Evolutionary conservation across 495 filamentous ascomycete genomes (phyloP), one percentile per base, ranked within the genome.

Genomic region (Xylaria venustula): DNA sequence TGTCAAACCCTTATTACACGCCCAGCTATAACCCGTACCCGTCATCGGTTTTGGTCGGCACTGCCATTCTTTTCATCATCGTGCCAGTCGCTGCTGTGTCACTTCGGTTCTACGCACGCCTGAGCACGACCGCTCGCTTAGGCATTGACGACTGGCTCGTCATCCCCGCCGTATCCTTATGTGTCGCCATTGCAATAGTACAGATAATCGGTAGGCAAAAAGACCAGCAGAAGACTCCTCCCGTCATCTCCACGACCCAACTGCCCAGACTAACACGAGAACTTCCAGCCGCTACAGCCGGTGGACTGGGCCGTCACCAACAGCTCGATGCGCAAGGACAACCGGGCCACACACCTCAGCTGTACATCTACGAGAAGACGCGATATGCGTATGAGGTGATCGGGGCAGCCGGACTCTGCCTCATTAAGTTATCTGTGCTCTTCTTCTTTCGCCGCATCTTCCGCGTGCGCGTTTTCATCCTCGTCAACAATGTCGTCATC

Each of bases 391-490:
- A 44, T 8, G n/a, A 44, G 41, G 41, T 44, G 41, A 44, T 62
- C n/a, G 58, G 60, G 19, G 44, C 58, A 0, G 22, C 55, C 32
- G 59, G 58, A 0, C 50, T 65, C 22, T 42, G 45, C 6, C 11
- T 61, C 14, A 58, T 65, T 28, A 65, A 63, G 49, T 54, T 66
- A 6, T 62, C 60, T 0, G 60, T 66, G 15, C 64, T 66, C 0
- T 54, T 63, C 23, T 77, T 79, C 48, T 78, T 77, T 59, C 70
- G 78, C 11, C 69, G 74, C 8, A 72, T 80, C 44, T 81, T 80
- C 42, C 73, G 75, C 3, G 64, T 74, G 9, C 64, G 63, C 2
- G 55, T 34, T 23, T 73, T 76, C 37, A 66, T 69, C 7, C 63
- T 26, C 0, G 59, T 66, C 23, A 72, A 68, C 37, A 76, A 72